Evolutionary conservation across 805 yeast genomes (phyloP), one percentile per base, ranked within the genome.

Genomic region (Zygoascus tannicola): DNA sequence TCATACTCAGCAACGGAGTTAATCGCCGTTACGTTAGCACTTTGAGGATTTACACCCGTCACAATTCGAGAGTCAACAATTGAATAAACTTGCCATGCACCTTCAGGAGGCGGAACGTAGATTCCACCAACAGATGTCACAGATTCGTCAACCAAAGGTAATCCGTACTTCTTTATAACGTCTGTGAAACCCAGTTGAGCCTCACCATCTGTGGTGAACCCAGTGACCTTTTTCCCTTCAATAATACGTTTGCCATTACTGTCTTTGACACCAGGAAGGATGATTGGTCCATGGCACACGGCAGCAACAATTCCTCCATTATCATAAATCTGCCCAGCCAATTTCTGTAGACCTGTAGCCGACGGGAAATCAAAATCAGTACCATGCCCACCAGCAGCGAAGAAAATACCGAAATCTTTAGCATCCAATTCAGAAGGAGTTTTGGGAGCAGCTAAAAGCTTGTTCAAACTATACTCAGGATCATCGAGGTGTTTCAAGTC

Each of bases 301-400:
- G 84, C 81, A 35, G 77, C 60, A 20, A 79, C 70, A 33, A 76
- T 70, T 40, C 82, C 83, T 33, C 73, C 75, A 18, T 69, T 59
- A 23, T 61, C 63, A 56, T 71, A 75, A 40, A 78, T 69, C 19
- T 64, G 60, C 22, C 64, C 60, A 18, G 77, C 80, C 35, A 74
- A 45, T 20, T 56, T 48, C 44, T 71, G 76, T 42, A 78, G 60
- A 15, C 56, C 67, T 4, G 56, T 60, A 14, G 81, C 80, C 2
- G 57, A 63, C 37, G 80, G 80, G 60, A 67, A 77, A 57, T 79
- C 85, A 50, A 69, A 75, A 34, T 71, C 50, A 22, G 80, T 65
- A 26, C 75, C 85, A 54, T 80, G 85, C 32, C 86, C 85, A 41
- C 77, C 85, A 40, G 81, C 71, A 34, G 80, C 82, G 52, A 65